phyloP scores from a whole-genome alignment of 208 protist species.

The Balamuthia mandrillaris region DNA sequence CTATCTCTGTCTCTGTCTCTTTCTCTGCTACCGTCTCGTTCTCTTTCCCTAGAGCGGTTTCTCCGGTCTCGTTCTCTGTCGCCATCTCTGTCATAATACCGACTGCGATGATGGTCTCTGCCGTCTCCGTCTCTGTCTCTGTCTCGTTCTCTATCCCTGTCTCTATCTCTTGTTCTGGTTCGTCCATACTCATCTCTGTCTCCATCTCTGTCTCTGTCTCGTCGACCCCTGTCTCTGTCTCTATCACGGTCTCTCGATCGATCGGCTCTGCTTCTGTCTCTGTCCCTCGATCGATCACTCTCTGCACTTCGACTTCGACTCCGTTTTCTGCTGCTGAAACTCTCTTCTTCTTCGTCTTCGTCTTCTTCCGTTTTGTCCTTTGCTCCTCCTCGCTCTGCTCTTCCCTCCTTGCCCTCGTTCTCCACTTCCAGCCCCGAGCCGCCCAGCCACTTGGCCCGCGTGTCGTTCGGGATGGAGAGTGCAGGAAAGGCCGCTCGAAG shows the following conservation, averaged over 20 bases:
- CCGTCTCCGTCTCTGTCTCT: not conserved
- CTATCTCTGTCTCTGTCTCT: not conserved
- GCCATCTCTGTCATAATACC: not conserved
- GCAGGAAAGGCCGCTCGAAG: constrained; percentile 48
- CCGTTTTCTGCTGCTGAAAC: not conserved
- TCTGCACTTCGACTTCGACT: not conserved
- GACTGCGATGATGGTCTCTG: no score
- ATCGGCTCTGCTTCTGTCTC: not conserved
- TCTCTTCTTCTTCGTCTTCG: not conserved
- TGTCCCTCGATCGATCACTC: not conserved
- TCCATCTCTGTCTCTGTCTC: constrained; percentile 24
- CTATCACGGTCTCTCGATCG: not conserved
- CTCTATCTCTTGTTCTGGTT: not conserved
- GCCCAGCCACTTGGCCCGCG: not conserved
- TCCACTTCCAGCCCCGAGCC: not conserved
- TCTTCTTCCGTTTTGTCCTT: constrained; percentile 18
- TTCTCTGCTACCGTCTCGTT: constrained; percentile 14
- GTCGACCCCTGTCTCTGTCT: not conserved
- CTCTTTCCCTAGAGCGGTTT: not conserved
- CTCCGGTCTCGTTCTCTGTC: not conserved
- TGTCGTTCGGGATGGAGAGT: constrained; percentile 51
- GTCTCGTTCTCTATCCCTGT: constrained; percentile 26
- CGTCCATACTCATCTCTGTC: not conserved
- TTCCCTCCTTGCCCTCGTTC: not conserved
- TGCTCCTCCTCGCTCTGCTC: not conserved